Evolutionary conservation across 805 yeast species (phyloP), one percentile per base, ranked within the genome.

Genomic region (Citeromyces matritensis): DNA sequence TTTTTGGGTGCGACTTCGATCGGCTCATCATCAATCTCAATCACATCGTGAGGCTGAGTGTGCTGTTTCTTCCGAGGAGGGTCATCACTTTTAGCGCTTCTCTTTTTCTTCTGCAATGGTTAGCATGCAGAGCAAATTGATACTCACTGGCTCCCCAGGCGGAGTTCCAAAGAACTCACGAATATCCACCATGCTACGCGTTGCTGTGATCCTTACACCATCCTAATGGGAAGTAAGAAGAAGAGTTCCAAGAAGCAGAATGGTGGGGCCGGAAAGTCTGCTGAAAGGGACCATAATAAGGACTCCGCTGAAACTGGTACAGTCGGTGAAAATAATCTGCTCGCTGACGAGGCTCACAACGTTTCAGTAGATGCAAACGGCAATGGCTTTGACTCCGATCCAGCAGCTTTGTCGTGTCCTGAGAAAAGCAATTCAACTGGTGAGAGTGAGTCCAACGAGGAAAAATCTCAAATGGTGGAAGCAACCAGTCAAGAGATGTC

Each of bases 121-220:
- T 25, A 25, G 27, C 9, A 4, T 7, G 14, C 27, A 13, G 14
- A 25, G 17, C 29, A 10, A 11, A 15, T 30, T 14, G 15, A 21
- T 14, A 11, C 33, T 33, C 14, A 29, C 36, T 17, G 24, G 8
- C 15, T 31, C 21, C 11, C 11, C n/a, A 17, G 26, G 11, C 9
- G 17, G 10, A 19, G 23, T 24, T 8, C 57, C 55, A 35, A 60
- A 59, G 43, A 57, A 60, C 31, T 57, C 58, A 15, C 55, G 45
- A 35, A 60, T 58, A 40, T 56, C 57, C 27, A 56, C 61, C 63
- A 55, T 56, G 27, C 30, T 26, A 6, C 7, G n/a, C 6, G 29
- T 19, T 26, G 17, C 8, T 13, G n/a, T 6, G 15, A 10, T 10
- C 9, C 21, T 8, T 25, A 11, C 12, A 25, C 27, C 7, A 2